Conservation (phyloP, 2,329 filamentous ascomycete genomes). For the Davidsoniella virescens region DNA sequence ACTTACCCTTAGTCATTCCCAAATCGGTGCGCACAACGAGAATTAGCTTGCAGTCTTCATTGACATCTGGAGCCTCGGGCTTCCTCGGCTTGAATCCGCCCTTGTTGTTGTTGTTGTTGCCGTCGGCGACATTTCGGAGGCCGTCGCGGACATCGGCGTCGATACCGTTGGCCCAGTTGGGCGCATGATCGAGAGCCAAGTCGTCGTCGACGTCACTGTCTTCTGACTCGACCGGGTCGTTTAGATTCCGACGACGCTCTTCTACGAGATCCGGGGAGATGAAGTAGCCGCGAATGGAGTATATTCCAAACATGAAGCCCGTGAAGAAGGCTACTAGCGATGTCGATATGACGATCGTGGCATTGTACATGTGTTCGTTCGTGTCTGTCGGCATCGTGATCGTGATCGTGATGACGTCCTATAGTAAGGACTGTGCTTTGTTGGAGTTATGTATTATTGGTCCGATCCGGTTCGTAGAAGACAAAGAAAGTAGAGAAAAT, state of each 20-base stretch:
- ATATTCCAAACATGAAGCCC: constrained; percentile 71
- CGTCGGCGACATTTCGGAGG: constrained; percentile 21
- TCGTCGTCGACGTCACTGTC: constrained; percentile 52
- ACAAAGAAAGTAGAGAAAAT: neutral
- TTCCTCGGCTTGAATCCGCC: constrained; percentile 10
- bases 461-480: neutral
- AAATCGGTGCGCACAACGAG: constrained; percentile 85
- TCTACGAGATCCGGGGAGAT: constrained; percentile 38
- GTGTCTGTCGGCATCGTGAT: constrained; percentile 5
- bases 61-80: constrained; percentile 22
- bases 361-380: constrained; percentile 26
- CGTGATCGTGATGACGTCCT: neutral
- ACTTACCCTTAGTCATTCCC: constrained; percentile 88
- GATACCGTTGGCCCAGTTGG: constrained; percentile 47
- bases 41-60: constrained; percentile 89
- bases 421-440: neutral
- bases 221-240: constrained; percentile 50
- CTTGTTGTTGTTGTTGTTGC: constrained; percentile 23
- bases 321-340: constrained; percentile 56
- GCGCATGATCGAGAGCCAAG: constrained; percentile 45
- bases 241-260: constrained; percentile 37
- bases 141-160: constrained; percentile 45
- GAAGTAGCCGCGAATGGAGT: constrained; percentile 45
- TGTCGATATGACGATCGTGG: constrained; percentile 52
- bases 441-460: neutral